Percentiles rank a stretch among this genome's conserved stretches.
Conservation (phyloP, 257 asterid genomes). For the Vinca minor region DNA sequence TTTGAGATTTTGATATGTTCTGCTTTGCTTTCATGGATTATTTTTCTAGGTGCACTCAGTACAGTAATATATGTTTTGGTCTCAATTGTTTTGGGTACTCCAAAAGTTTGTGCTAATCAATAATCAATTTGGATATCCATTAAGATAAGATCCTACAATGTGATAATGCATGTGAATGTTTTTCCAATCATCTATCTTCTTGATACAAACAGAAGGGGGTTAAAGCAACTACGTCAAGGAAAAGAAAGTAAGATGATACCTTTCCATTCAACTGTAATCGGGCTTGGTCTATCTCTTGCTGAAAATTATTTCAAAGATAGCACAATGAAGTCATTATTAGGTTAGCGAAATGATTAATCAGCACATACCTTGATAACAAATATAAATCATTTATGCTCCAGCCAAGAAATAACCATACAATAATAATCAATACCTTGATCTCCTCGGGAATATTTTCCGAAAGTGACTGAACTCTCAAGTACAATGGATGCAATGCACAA, state of each 20-base stretch:
- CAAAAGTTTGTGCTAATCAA: no score
- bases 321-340: not conserved
- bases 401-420: not conserved
- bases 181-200: not conserved
- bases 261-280: constrained; percentile 57
- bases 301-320: constrained; percentile 17
- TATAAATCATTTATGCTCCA: not conserved
- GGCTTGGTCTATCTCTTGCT: constrained; percentile 68
- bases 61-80: no score
- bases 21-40: not conserved
- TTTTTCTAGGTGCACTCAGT: not conserved
- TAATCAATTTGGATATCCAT: not conserved
- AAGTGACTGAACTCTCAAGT: constrained; percentile 82
- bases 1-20: not conserved
- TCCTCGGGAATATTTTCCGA: constrained; percentile 54
- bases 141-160: not conserved
- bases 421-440: constrained; percentile 40
- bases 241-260: constrained; percentile 32
- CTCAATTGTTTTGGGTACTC: no score
- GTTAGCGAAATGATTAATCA: not conserved
- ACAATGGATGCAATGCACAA: constrained; percentile 95
- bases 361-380: not conserved
- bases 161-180: not conserved
- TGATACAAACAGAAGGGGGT: not conserved
- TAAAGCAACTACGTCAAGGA: not conserved